Evolutionary conservation across 2,329 filamentous ascomycete species (phyloP).

Genomic region (Penicillium sp.): DNA sequence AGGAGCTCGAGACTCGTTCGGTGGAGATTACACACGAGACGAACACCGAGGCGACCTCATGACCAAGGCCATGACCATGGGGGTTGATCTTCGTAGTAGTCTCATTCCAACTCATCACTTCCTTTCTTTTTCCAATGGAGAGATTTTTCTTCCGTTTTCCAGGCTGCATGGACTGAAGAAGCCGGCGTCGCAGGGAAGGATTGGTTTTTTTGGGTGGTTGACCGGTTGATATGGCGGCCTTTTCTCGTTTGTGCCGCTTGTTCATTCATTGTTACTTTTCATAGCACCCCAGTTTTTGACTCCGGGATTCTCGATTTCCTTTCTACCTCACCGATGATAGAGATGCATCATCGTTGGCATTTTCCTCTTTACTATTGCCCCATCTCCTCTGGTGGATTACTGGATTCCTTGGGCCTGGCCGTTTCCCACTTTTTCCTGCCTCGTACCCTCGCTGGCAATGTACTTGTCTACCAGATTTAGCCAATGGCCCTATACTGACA

Average conservation of each 20-base stretch:
- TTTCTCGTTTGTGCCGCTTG: background rate
- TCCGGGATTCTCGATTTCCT: background rate
- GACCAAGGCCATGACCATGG: slow-evolving; percentile 20
- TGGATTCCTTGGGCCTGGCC: background rate
- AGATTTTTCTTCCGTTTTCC: slow-evolving; percentile 2
- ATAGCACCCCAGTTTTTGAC: background rate
- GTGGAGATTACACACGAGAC: slow-evolving; percentile 35
- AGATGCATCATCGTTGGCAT: background rate
- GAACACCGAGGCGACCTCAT: slow-evolving; percentile 34
- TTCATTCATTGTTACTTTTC: background rate
- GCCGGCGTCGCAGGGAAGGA: slow-evolving; percentile 25
- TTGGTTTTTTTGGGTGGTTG: background rate
- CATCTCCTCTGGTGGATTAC: background rate
- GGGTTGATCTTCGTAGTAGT: slow-evolving; percentile 11
- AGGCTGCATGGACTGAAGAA: slow-evolving; percentile 21
- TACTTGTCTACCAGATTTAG: background rate
- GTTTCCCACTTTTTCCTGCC: background rate
- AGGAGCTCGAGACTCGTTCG: slow-evolving; percentile 41
- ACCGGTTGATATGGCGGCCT: background rate
- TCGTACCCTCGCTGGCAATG: background rate
- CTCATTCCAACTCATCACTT: slow-evolving; percentile 6
- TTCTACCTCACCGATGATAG: background rate
- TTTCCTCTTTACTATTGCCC: background rate
- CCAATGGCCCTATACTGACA: background rate
- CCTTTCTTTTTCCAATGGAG: slow-evolving; percentile 4